Conservation (phyloP, 1,284 basidiomycete species). For the Cutaneotrichosporon sp. region DNA sequence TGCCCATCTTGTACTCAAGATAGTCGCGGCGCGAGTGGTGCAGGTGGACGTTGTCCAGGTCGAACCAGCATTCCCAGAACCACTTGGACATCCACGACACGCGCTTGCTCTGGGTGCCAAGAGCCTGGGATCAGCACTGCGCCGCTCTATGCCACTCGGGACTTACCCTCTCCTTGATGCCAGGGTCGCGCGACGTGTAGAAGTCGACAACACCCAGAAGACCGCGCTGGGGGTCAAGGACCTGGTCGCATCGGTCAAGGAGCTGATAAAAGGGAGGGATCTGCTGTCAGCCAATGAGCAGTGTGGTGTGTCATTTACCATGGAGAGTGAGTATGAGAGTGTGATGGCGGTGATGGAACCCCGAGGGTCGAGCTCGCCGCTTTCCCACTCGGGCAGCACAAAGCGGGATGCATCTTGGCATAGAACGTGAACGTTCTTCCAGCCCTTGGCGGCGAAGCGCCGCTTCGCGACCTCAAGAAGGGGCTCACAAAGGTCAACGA, state of each 20-base stretch:
- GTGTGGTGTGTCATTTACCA: conserved; percentile 53
- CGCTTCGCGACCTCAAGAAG: conserved; percentile 66
- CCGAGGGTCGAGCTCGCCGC: conserved; percentile 53
- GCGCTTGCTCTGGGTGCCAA: conserved; percentile 64
- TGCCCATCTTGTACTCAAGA: conserved; percentile 75
- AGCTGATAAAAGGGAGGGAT: conserved; percentile 67
- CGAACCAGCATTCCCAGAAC: conserved; percentile 81
- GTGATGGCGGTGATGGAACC: conserved; percentile 61
- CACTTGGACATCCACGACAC: conserved; percentile 68
- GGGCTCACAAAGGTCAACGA: conserved; percentile 70
- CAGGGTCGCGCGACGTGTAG: conserved; percentile 63
- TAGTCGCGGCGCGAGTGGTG: conserved; percentile 67
- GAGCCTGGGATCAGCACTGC: conserved; percentile 49
- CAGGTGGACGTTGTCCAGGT: conserved; percentile 69
- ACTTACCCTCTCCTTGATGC: conserved; percentile 52
- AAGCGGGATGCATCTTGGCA: conserved; percentile 72
- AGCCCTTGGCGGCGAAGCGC: conserved; percentile 64
- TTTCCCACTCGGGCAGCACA: conserved; percentile 59
- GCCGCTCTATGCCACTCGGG: too few relatives aligned
- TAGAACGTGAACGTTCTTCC: conserved; percentile 68
- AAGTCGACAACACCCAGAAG: conserved; percentile 72
- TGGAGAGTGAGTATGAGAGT: conserved; percentile 67
- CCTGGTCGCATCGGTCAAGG: conserved; percentile 65
- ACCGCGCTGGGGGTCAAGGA: conserved; percentile 63
- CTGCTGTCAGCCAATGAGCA: conserved; percentile 43